Percentiles rank a stretch among this genome's conserved stretches.
Conservation (phyloP, 352 stramenopile genomes). For the Globisporangium radiosum region DNA sequence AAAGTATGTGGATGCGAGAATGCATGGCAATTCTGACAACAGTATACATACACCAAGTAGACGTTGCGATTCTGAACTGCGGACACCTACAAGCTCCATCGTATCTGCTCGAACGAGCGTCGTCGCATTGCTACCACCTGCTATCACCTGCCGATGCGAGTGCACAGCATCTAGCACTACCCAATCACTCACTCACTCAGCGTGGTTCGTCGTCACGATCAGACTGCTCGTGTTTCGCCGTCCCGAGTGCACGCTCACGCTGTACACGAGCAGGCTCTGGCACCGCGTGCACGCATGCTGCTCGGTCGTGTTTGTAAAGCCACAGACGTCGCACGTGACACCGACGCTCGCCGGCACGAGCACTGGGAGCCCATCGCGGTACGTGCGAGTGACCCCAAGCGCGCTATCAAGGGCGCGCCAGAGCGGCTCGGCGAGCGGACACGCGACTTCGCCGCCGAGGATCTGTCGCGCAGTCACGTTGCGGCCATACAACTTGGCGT, state of each 20-base stretch:
- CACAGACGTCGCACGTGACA: conserved; percentile 47
- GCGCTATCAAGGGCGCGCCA: conserved; percentile 59
- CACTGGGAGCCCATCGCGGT: conserved; percentile 54
- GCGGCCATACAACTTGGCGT: conserved; percentile 60
- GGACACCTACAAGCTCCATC: not conserved
- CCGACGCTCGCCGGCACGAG: conserved; percentile 37
- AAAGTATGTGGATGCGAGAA: too few species aligned
- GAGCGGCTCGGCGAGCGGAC: conserved; percentile 47
- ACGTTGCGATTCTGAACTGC: not conserved
- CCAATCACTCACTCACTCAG: not conserved
- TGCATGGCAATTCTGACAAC: not conserved
- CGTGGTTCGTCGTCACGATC: conserved; percentile 19
- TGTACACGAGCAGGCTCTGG: conserved; percentile 66
- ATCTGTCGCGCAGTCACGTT: conserved; percentile 62
- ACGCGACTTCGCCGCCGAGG: conserved; percentile 61
- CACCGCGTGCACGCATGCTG: conserved; percentile 41
- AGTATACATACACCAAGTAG: not conserved
- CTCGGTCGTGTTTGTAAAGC: conserved; percentile 40
- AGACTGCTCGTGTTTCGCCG: conserved; percentile 47
- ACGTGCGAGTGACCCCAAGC: conserved; percentile 54
- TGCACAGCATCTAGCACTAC: too few species aligned
- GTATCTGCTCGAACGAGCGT: too few species aligned
- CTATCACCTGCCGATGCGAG: too few species aligned
- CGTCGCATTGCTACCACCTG: too few species aligned
- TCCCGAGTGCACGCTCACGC: conserved; percentile 60